These are phyloP conservation scores for Eimeria necatrix DNA, from an alignment of 169 alveolate genomes.

Conservation along the genomic window DNA sequence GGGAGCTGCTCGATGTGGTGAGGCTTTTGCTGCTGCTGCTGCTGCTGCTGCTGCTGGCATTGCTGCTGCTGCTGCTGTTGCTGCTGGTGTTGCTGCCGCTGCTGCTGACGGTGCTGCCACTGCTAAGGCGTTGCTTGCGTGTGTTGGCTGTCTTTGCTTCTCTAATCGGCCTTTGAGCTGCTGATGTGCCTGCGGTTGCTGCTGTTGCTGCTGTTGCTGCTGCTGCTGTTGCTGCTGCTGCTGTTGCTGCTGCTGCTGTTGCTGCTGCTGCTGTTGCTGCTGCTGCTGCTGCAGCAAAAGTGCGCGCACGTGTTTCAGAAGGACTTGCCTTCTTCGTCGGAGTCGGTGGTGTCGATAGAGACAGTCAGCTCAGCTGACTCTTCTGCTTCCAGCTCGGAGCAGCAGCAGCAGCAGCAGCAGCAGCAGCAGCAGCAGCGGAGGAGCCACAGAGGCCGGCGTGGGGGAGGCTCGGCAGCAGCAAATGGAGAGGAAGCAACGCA, in stretches of 20 bases:
- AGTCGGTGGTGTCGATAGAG: slow-evolving; percentile 50
- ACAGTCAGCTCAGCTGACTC: slow-evolving; percentile 34
- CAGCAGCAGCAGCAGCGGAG: slow-evolving; percentile 57
- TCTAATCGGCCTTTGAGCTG: background rate
- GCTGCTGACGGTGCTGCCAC: background rate
- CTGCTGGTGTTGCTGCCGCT: background rate
- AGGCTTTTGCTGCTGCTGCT: background rate
- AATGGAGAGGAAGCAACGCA: slow-evolving; percentile 7
- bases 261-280: slow-evolving; percentile 2
- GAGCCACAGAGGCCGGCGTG: slow-evolving; percentile 4
- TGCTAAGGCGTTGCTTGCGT: background rate
- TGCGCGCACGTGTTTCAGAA: slow-evolving; percentile 50
- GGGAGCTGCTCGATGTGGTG: slow-evolving; percentile 74
- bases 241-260: background rate
- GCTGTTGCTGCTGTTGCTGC: slow-evolving; percentile 14
- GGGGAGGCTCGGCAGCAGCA: background rate
- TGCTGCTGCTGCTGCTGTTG: background rate
- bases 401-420: slow-evolving; percentile 54
- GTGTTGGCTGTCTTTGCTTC: background rate
- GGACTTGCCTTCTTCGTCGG: slow-evolving; percentile 53
- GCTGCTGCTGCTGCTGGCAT: background rate
- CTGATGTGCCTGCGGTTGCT: background rate
- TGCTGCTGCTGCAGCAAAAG: slow-evolving; percentile 44
- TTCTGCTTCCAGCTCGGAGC: background rate
- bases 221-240: background rate